Evolutionary conservation across 129 eudicot species (phyloP), one percentile per base, ranked within the genome.

Genomic region (Gnaphalium uliginosum): DNA sequence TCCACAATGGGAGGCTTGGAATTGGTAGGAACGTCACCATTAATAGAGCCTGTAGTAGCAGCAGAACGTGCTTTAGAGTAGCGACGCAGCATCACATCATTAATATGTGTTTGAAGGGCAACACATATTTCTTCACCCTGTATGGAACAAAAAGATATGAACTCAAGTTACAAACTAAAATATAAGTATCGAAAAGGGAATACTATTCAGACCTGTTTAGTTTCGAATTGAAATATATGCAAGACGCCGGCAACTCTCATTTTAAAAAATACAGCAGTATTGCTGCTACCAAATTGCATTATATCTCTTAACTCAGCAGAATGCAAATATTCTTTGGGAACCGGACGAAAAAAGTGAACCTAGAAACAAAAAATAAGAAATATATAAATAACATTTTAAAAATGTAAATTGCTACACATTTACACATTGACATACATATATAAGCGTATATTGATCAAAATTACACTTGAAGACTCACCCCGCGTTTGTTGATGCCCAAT

Each of bases 311-410:
- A 71, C 76, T 95, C 99, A 13, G 99, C 97, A 26, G 99, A 95
- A 80, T 95, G 99, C 72, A 95, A 57, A 89, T 95, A 95, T 66
- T 95, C 99, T 76, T 89, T 95, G 11, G 97, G 99, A 72, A 95
- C 97, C 2, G 99, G 99, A 39, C 99, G 99, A 48, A 95, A 95
- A 87, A 95, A 95, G 74, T 95, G 99, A 86, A 95, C 99, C 99
- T 95, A 53, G 27, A 8, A 62, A 69, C 2, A 69, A 67, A 73
- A 32, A 56, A 78, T 33, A 64, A 65, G 29, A 70, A 70, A 59
- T 39, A 37, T 18, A 37, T 37, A 56, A 35, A 23, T 67, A 14
- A 37, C 8, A 67, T 56, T 9, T 35, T 13, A 9, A 5, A 76
- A 60, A 22, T 33, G 8, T 32, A 8, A 32, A 37, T n/a, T 11